Conservation (phyloP, 495 filamentous ascomycete species). For the Hypoxylon fuscum region DNA sequence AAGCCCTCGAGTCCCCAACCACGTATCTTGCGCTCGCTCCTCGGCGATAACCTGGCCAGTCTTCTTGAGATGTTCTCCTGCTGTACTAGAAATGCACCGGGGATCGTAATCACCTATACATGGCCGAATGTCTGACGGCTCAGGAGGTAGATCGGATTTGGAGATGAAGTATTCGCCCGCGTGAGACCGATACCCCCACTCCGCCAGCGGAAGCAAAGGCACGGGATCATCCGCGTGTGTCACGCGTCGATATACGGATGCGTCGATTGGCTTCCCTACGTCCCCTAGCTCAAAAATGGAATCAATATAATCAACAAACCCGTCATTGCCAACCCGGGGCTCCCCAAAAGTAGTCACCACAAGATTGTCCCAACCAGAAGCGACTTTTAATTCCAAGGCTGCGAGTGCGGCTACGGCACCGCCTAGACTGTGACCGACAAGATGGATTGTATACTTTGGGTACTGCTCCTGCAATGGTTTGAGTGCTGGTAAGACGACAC, state of each 20-base stretch:
- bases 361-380: constrained; percentile 67
- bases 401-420: constrained; percentile 92
- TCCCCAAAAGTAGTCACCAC: constrained; percentile 92
- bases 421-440: constrained; percentile 92
- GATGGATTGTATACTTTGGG: constrained; percentile 74
- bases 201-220: constrained; percentile 80
- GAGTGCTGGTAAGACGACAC: constrained; percentile 69
- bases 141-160: constrained; percentile 72
- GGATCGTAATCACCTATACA: constrained; percentile 78
- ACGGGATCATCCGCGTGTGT: constrained; percentile 91
- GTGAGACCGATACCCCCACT: constrained; percentile 90
- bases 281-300: constrained; percentile 64
- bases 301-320: constrained; percentile 74
- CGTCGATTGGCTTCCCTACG: constrained; percentile 34
- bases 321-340: constrained; percentile 82
- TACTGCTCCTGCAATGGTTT: constrained; percentile 61
- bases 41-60: constrained; percentile 24
- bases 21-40: constrained; percentile 32
- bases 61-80: constrained; percentile 42
- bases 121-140: constrained; percentile 68
- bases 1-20: constrained; percentile 13
- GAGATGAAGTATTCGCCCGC: constrained; percentile 87
- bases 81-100: constrained; percentile 71
- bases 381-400: constrained; percentile 69
- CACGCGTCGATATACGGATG: constrained; percentile 72